Evolutionary conservation across 495 filamentous ascomycete species (phyloP).

Genomic region (Xylaria telfairii): DNA sequence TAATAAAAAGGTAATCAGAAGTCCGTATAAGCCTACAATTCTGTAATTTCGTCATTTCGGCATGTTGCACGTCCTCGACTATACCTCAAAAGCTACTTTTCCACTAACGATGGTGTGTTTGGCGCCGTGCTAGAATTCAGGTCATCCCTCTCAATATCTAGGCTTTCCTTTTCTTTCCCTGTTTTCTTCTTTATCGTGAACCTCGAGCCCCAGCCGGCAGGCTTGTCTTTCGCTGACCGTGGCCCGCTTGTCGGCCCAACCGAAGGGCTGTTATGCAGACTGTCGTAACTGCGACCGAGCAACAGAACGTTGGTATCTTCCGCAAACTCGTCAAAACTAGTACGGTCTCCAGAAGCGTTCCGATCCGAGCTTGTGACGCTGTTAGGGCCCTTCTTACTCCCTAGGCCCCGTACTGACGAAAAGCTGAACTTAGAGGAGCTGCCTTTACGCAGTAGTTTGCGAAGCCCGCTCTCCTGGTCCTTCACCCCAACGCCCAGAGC

Average conservation of each 20-base stretch:
- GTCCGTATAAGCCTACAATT: neutral
- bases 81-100: constrained; percentile 26
- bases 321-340: constrained; percentile 55
- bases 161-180: constrained; percentile 53
- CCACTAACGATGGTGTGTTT: constrained; percentile 12
- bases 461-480: constrained; percentile 61
- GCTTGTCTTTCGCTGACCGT: constrained; percentile 43
- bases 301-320: constrained; percentile 41
- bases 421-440: constrained; percentile 81
- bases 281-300: constrained; percentile 52
- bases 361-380: constrained; percentile 52
- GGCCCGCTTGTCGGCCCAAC: constrained; percentile 42
- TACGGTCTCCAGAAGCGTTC: constrained; percentile 49
- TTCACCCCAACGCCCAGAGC: constrained; percentile 48
- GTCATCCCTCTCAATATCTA: constrained; percentile 51
- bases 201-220: constrained; percentile 50
- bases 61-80: neutral
- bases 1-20: neutral
- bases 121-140: constrained; percentile 15
- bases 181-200: constrained; percentile 57
- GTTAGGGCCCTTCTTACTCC: constrained; percentile 67
- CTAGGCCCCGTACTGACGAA: constrained; percentile 61
- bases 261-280: constrained; percentile 48
- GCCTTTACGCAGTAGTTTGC: constrained; percentile 78
- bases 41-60: neutral